phyloP scores from a whole-genome alignment of 768 basidiomycete genomes.

The Amanita rubescens region DNA sequence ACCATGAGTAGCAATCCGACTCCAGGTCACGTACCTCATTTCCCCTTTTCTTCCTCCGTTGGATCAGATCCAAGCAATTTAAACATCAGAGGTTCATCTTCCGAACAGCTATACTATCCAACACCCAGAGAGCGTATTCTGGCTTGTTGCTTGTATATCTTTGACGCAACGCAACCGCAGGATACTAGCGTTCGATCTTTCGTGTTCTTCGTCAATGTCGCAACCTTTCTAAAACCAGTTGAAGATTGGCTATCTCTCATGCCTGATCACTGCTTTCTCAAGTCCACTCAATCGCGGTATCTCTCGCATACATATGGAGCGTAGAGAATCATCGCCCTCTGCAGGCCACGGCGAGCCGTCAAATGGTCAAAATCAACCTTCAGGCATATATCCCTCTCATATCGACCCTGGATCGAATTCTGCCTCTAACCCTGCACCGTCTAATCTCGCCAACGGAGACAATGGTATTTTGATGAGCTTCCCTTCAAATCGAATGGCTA shows the following conservation, averaged over 20 bases:
- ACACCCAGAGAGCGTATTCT: conserved; percentile 42
- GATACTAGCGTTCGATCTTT: conserved; percentile 30
- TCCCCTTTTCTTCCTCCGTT: not conserved
- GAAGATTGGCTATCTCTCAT: not conserved
- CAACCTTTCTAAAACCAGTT: conserved; percentile 22
- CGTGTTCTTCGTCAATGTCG: conserved; percentile 42
- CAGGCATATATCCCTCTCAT: conserved; percentile 12
- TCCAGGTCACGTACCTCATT: conserved; percentile 32
- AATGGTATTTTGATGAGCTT: not conserved
- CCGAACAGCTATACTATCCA: conserved; percentile 35
- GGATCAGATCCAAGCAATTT: conserved; percentile 1
- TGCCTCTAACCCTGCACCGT: no score
- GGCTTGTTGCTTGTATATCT: conserved; percentile 40
- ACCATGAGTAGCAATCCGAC: conserved; percentile 46
- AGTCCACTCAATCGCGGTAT: not conserved
- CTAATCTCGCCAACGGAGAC: no score
- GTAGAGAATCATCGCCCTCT: not conserved
- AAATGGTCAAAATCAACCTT: conserved; percentile 8
- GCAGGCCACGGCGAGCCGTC: not conserved
- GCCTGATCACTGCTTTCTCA: not conserved
- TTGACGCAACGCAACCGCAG: conserved; percentile 24
- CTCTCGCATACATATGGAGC: not conserved
- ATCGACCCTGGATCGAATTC: conserved; percentile 8
- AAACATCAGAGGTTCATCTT: conserved; percentile 6
- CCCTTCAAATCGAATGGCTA: not conserved